These are phyloP conservation scores for Harrya chromipes DNA, from an alignment of 768 basidiomycete genomes.

Conservation along the genomic window DNA sequence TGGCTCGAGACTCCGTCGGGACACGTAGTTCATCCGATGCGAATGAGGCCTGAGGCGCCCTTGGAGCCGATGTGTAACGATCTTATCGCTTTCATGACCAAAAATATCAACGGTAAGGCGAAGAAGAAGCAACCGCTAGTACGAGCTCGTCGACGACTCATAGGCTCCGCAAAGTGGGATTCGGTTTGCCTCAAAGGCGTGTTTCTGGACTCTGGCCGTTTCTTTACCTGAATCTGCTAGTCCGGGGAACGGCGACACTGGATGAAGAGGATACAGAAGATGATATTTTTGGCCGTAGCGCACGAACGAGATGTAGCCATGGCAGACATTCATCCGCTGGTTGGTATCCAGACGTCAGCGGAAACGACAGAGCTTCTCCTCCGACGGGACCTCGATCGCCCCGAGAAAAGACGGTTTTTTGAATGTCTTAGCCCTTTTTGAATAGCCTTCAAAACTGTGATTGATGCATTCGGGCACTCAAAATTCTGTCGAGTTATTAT, in stretches of 20 bases:
- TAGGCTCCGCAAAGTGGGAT: constrained; percentile 72
- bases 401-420: constrained; percentile 44
- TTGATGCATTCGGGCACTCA: too few relatives aligned
- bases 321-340: neutral
- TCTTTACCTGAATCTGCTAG: neutral
- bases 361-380: neutral
- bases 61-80: constrained; percentile 33
- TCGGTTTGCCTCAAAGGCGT: constrained; percentile 67
- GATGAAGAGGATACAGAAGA: neutral
- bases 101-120: constrained; percentile 28
- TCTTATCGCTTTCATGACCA: constrained; percentile 2
- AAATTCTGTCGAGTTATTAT: too few relatives aligned
- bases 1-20: constrained; percentile 73
- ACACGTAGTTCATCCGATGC: constrained; percentile 60
- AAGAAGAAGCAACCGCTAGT: constrained; percentile 52
- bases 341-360: neutral
- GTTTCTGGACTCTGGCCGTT: constrained; percentile 47
- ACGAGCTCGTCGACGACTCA: constrained; percentile 59
- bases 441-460: too few relatives aligned
- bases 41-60: constrained; percentile 68
- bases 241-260: neutral
- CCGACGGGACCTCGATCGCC: constrained; percentile 58
- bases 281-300: constrained; percentile 4
- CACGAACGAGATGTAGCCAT: constrained; percentile 13
- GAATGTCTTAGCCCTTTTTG: too few relatives aligned